phyloP scores from a whole-genome alignment of 805 yeast species.

The Candida schatavii region DNA sequence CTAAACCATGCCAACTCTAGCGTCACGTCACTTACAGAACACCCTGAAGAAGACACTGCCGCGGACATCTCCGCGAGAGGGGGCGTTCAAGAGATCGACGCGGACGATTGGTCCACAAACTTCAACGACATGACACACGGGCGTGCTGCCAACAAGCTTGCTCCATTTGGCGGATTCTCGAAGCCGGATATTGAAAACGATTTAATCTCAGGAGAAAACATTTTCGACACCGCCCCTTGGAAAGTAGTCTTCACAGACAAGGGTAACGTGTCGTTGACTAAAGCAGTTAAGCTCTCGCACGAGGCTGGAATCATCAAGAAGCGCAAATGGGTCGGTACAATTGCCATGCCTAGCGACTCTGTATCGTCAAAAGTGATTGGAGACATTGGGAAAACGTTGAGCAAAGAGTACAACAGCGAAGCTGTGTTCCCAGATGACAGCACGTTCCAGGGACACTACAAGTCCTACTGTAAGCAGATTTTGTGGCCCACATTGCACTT shows the following conservation, averaged over 20 bases:
- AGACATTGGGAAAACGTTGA: conserved; percentile 50
- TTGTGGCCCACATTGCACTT: conserved; percentile 94
- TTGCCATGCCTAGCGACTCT: conserved; percentile 87
- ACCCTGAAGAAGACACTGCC: conserved; percentile 1
- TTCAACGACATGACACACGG: conserved; percentile 28
- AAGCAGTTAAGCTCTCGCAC: conserved; percentile 69
- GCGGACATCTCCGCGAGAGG: not conserved
- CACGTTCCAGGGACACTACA: conserved; percentile 86
- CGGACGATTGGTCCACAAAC: conserved; percentile 21
- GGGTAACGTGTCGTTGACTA: conserved; percentile 87
- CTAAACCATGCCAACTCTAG: not conserved
- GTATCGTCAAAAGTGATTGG: conserved; percentile 56
- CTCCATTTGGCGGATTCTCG: conserved; percentile 76
- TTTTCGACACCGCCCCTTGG: conserved; percentile 69
- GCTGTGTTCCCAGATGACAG: conserved; percentile 75
- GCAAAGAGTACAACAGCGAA: conserved; percentile 50
- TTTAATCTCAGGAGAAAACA: conserved; percentile 38
- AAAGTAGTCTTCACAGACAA: conserved; percentile 60
- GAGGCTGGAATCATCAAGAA: conserved; percentile 34
- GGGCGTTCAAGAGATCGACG: conserved; percentile 6
- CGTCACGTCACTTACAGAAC: not conserved
- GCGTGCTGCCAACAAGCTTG: conserved; percentile 34
- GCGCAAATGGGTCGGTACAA: conserved; percentile 79
- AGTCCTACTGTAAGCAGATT: conserved; percentile 88
- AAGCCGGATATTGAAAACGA: conserved; percentile 49